A percentile compares a stretch with the other conserved stretches of the same genome.
Evolutionary conservation across 306 rosid species (phyloP).

Genomic region (Acmispon strigosus): DNA sequence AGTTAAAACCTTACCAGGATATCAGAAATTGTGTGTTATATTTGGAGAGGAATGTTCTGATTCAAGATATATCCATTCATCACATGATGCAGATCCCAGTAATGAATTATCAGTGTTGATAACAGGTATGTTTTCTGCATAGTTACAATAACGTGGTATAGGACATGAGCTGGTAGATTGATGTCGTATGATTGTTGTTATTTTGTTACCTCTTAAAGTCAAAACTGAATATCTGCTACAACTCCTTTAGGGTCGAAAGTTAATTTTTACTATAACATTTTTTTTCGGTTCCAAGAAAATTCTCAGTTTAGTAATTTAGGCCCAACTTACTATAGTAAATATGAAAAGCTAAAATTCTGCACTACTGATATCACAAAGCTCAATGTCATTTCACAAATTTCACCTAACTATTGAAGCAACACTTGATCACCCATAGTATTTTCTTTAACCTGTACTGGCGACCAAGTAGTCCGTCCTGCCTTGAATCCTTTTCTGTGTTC

Average conservation of each 20-base stretch:
- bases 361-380: neutral
- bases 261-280: neutral
- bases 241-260: neutral
- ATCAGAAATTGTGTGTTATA: conserved; percentile 49
- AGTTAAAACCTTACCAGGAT: conserved; percentile 73
- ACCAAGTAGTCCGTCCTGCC: neutral
- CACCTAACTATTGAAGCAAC: neutral
- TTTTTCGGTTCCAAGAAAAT: neutral
- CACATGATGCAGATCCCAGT: conserved; percentile 33
- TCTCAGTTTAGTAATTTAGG: neutral
- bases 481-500: neutral
- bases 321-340: neutral
- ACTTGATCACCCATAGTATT: neutral
- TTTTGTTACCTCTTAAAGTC: neutral
- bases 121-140: conserved; percentile 29
- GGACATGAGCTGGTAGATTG: neutral
- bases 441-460: neutral
- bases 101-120: conserved; percentile 32
- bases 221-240: neutral
- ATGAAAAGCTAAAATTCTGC: neutral
- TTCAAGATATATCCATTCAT: conserved; percentile 51
- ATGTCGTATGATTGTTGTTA: neutral
- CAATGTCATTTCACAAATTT: neutral
- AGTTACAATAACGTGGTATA: neutral
- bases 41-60: conserved; percentile 52